phyloP scores from a whole-genome alignment of 345 rosid species.

The Anacardium occidentale region DNA sequence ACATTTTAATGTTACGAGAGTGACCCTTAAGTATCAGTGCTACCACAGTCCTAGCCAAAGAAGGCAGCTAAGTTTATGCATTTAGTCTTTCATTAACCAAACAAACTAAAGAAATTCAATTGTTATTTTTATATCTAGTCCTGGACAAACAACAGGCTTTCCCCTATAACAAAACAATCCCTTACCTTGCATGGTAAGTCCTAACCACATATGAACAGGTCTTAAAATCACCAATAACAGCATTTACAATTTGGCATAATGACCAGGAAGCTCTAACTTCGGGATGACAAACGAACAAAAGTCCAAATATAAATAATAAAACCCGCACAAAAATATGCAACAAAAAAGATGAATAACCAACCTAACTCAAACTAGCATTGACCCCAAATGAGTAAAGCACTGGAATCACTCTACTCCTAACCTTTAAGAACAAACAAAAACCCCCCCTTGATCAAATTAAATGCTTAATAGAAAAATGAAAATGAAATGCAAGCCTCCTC shows the following conservation, averaged over 20 bases:
- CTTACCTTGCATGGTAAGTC: not conserved
- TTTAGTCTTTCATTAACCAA: not conserved
- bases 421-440: not conserved
- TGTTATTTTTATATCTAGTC: not conserved
- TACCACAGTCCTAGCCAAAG: not conserved
- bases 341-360: not conserved
- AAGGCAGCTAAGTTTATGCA: not conserved
- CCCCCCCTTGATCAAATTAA: not conserved
- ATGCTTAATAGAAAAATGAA: not conserved
- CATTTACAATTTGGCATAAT: not conserved
- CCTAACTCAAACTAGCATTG: not conserved
- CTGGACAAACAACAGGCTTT: not conserved
- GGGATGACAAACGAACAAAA: not conserved
- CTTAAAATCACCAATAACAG: not conserved
- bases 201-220: not conserved
- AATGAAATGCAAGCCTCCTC: not conserved
- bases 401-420: not conserved
- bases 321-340: no score
- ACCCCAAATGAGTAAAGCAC: not conserved
- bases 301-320: not conserved
- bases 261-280: not conserved
- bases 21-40: no score
- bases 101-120: conserved; percentile 5
- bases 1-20: no score
- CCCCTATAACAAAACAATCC: no score